Conservation (phyloP, 345 rosid genomes). For the Bruguiera gymnorhiza region DNA sequence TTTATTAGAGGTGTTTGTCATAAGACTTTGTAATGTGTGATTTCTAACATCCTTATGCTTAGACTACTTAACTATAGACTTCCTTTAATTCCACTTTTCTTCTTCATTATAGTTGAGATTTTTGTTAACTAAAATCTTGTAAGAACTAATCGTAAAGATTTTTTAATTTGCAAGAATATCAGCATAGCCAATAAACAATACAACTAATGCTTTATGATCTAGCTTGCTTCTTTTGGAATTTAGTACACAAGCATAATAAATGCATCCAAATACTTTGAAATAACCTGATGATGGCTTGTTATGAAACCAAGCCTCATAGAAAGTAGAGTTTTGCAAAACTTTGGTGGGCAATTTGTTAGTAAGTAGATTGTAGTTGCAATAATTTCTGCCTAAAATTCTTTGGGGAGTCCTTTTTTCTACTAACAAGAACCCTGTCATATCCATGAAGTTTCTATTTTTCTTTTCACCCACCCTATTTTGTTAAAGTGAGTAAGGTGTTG, state of each 20-base stretch:
- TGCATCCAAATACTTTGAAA: neutral
- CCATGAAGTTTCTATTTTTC: neutral
- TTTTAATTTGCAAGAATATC: neutral
- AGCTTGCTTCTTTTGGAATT: neutral
- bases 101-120: no score
- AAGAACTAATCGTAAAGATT: no score
- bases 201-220: fast-evolving
- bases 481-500: neutral
- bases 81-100: no score
- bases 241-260: neutral
- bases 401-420: no score
- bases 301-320: neutral
- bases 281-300: neutral
- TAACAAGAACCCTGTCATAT: neutral
- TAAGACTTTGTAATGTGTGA: no score
- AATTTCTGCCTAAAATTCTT: no score
- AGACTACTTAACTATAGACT: no score
- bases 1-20: neutral
- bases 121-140: no score
- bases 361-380: no score
- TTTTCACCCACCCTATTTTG: neutral
- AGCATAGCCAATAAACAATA: neutral
- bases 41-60: no score
- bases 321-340: neutral
- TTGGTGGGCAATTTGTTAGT: neutral